These are phyloP conservation scores for Beauveria varroae DNA, from an alignment of 2,329 filamentous ascomycete species.

Conservation along the genomic window DNA sequence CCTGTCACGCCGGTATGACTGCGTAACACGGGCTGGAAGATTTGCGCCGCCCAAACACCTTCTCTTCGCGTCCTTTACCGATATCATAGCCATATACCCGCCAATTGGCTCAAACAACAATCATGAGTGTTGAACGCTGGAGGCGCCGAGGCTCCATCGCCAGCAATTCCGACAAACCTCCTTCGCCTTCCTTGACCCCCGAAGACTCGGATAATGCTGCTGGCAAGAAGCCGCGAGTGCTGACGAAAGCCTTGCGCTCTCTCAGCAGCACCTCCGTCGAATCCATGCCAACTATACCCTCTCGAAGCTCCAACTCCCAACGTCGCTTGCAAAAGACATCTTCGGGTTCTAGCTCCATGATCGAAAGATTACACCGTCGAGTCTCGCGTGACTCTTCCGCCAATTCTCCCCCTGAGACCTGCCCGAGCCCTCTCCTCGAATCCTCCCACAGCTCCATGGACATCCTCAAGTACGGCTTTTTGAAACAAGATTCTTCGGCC, in stretches of 20 bases:
- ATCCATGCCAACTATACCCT: slow-evolving; percentile 25
- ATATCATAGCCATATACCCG: not conserved
- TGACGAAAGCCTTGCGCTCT: slow-evolving; percentile 31
- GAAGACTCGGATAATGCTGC: slow-evolving; percentile 15
- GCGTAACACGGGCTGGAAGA: not conserved
- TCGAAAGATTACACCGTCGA: slow-evolving; percentile 33
- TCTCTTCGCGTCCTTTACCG: not conserved
- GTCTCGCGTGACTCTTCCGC: slow-evolving; percentile 30
- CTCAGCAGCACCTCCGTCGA: slow-evolving; percentile 34
- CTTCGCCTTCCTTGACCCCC: not conserved
- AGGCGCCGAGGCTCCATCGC: slow-evolving; percentile 5
- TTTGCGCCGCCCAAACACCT: not conserved
- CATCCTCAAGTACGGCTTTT: slow-evolving; percentile 36
- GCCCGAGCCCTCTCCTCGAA: slow-evolving; percentile 22
- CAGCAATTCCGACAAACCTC: not conserved
- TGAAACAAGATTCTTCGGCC: slow-evolving; percentile 43
- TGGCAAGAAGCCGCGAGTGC: slow-evolving; percentile 27
- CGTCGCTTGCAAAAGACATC: slow-evolving; percentile 31
- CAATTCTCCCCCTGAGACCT: slow-evolving; percentile 22
- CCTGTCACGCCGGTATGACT: slow-evolving; percentile 1
- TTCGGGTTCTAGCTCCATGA: slow-evolving; percentile 32
- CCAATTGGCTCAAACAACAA: not conserved
- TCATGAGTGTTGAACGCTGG: slow-evolving; percentile 11
- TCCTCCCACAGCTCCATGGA: slow-evolving; percentile 29
- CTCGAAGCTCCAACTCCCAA: slow-evolving; percentile 24